phyloP scores from a whole-genome alignment of 495 filamentous ascomycete genomes.

The Penicillium waksmanii region DNA sequence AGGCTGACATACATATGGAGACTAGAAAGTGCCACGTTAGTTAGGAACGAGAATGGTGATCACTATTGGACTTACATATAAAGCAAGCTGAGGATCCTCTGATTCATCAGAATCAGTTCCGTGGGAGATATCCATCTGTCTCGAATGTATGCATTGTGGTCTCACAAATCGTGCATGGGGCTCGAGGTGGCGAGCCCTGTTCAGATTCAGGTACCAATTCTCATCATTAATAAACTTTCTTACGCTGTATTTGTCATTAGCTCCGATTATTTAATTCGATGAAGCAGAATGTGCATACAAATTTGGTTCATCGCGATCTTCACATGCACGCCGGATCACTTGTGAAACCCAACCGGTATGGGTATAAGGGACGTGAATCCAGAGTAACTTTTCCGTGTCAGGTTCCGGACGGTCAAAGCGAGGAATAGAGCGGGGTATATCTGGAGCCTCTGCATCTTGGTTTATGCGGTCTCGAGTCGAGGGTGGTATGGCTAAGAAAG shows the following conservation, averaged over 20 bases:
- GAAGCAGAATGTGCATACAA: slow-evolving; percentile 25
- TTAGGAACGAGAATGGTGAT: not conserved
- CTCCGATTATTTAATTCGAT: no score
- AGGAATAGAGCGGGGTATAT: slow-evolving; percentile 35
- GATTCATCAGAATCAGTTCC: slow-evolving; percentile 20
- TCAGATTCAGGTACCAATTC: slow-evolving; percentile 50
- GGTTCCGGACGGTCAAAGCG: slow-evolving; percentile 46
- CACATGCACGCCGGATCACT: slow-evolving; percentile 25
- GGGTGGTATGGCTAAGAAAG: slow-evolving; percentile 33
- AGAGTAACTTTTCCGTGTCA: slow-evolving; percentile 57
- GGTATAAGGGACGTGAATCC: slow-evolving; percentile 70
- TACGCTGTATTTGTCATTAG: slow-evolving; percentile 36
- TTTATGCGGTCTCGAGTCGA: slow-evolving; percentile 31
- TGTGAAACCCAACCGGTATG: slow-evolving; percentile 67
- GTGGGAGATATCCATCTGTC: slow-evolving; percentile 34
- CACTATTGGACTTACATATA: slow-evolving; percentile 41
- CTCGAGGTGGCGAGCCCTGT: slow-evolving; percentile 50
- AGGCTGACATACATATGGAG: slow-evolving; percentile 29
- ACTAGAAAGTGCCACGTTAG: slow-evolving; percentile 8
- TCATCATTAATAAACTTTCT: slow-evolving; percentile 52
- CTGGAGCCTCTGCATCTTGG: slow-evolving; percentile 25
- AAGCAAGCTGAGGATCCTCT: slow-evolving; percentile 41
- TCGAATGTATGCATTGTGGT: slow-evolving; percentile 42
- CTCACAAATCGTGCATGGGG: slow-evolving; percentile 50
- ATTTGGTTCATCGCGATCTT: slow-evolving; percentile 33